These are phyloP conservation scores for Rhodocollybia butyracea DNA, from an alignment of 768 basidiomycete genomes.

Conservation along the genomic window DNA sequence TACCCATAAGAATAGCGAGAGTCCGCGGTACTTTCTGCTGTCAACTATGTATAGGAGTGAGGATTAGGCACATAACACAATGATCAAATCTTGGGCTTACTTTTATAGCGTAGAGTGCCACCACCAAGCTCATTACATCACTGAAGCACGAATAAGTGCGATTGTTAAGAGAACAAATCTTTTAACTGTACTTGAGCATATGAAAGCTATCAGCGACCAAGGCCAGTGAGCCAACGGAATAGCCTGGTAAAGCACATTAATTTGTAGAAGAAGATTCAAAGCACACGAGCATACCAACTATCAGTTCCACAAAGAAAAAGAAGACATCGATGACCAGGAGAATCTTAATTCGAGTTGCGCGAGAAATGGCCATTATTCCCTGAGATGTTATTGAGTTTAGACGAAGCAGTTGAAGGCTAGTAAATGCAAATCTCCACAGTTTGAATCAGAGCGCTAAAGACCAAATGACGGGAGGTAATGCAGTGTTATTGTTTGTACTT, in stretches of 20 bases:
- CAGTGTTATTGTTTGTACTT: no score
- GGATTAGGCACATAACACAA: not conserved
- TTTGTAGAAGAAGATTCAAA: not conserved
- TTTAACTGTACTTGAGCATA: slow-evolving; percentile 84
- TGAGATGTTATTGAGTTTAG: not conserved
- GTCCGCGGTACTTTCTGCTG: slow-evolving; percentile 53
- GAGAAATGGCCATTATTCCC: slow-evolving; percentile 44
- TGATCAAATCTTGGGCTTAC: slow-evolving; percentile 25
- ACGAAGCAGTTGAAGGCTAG: no score
- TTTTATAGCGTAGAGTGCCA: slow-evolving; percentile 94
- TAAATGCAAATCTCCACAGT: no score
- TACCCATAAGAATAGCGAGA: slow-evolving; percentile 93
- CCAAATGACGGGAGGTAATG: no score
- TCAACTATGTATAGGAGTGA: slow-evolving; percentile 44
- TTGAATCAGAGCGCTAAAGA: no score
- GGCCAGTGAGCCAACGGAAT: slow-evolving; percentile 93
- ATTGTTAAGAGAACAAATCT: not conserved
- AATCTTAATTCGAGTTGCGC: slow-evolving; percentile 69
- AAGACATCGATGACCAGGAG: slow-evolving; percentile 80
- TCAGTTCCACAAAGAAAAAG: slow-evolving; percentile 87
- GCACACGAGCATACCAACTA: slow-evolving; percentile 48
- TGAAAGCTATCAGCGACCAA: slow-evolving; percentile 97
- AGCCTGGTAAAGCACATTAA: slow-evolving; percentile 48
- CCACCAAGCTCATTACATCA: slow-evolving; percentile 93
- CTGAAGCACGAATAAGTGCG: slow-evolving; percentile 38